These are phyloP conservation scores for Trichosanthes cucumerina DNA, from an alignment of 306 rosid species.

Conservation along the genomic window DNA sequence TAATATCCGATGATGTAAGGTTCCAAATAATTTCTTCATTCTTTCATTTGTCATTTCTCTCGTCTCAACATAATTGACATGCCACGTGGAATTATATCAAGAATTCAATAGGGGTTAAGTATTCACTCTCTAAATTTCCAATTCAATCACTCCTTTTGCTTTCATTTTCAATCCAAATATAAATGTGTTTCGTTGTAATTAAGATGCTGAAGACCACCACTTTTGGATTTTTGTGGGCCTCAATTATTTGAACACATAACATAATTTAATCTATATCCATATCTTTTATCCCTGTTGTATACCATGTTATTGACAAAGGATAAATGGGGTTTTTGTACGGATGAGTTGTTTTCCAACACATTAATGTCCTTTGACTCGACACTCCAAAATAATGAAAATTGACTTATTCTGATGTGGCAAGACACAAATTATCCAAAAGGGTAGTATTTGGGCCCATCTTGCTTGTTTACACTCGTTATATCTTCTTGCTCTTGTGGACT, in stretches of 20 bases:
- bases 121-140: not conserved
- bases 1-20: not conserved
- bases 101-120: not conserved
- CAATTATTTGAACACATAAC: not conserved
- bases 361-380: no score
- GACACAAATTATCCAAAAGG: no score
- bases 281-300: not conserved
- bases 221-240: not conserved
- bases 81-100: not conserved
- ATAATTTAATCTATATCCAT: not conserved
- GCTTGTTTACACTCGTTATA: no score
- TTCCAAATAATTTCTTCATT: not conserved
- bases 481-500: no score
- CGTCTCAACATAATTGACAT: not conserved
- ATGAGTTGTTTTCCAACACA: no score
- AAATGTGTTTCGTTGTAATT: not conserved
- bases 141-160: not conserved
- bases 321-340: no score
- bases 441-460: no score
- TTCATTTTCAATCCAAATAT: slow-evolving; percentile 3
- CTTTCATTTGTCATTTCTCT: not conserved
- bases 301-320: not conserved
- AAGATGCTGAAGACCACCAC: not conserved
- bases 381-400: no score
- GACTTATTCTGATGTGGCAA: no score